Evolutionary conservation across 2,329 filamentous ascomycete genomes (phyloP).

Genomic region (Fusarium multiceps): DNA sequence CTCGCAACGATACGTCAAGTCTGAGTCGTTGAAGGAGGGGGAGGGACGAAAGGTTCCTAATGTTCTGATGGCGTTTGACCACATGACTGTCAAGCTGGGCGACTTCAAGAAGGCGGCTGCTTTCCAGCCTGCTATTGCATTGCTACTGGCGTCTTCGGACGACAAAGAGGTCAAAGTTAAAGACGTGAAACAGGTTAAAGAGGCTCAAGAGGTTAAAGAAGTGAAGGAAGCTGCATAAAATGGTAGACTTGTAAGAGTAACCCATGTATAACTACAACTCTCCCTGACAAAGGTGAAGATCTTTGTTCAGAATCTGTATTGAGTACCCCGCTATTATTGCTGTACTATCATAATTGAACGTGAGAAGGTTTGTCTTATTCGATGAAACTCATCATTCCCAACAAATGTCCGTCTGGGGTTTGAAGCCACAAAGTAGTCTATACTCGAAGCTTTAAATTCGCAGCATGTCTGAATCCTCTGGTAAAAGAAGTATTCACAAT

Average conservation of each 20-base stretch:
- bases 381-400: neutral
- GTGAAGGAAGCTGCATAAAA: neutral
- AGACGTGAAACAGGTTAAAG: neutral
- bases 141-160: conserved; percentile 32
- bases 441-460: neutral
- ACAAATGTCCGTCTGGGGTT: neutral
- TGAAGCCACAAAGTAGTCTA: neutral
- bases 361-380: neutral
- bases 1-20: conserved; percentile 89
- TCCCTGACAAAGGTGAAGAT: neutral
- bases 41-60: conserved; percentile 52
- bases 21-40: conserved; percentile 47
- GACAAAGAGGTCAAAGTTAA: conserved; percentile 15
- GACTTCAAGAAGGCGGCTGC: conserved; percentile 74
- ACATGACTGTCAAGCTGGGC: conserved; percentile 78
- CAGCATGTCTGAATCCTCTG: neutral
- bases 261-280: neutral
- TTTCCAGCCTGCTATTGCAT: conserved; percentile 42
- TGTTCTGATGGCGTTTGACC: conserved; percentile 80
- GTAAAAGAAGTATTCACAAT: neutral
- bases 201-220: neutral
- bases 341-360: neutral
- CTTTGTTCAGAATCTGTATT: neutral
- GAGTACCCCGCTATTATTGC: neutral
- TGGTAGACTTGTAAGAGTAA: neutral